Evolutionary conservation across 208 protist species (phyloP).

Genomic region (Crithidia expoeki): DNA sequence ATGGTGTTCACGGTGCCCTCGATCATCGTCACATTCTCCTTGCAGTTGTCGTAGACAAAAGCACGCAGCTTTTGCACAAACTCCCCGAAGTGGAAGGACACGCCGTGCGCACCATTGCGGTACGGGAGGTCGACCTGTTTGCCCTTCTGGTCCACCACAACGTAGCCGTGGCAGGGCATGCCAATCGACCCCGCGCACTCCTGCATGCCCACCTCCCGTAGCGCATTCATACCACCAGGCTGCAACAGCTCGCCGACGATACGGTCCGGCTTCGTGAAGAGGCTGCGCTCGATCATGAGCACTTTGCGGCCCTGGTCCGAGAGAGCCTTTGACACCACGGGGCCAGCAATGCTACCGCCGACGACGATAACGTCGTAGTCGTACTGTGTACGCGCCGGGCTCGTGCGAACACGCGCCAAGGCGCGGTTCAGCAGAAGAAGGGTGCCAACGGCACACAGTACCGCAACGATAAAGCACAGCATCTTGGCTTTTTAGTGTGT

Average conservation of each 20-base stretch:
- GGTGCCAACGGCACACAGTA: conserved; percentile 44
- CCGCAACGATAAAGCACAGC: conserved; percentile 43
- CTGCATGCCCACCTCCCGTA: conserved; percentile 90
- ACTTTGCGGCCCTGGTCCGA: conserved; percentile 87
- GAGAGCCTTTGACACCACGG: conserved; percentile 88
- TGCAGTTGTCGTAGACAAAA: conserved; percentile 70
- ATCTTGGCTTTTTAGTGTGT: conserved; percentile 23
- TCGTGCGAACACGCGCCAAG: conserved; percentile 47
- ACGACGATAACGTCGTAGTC: conserved; percentile 93
- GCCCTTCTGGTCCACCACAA: conserved; percentile 78
- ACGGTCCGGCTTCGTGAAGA: conserved; percentile 92
- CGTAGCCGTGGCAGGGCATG: conserved; percentile 86
- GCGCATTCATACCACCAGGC: conserved; percentile 89
- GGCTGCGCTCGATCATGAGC: conserved; percentile 87
- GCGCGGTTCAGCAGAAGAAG: conserved; percentile 64
- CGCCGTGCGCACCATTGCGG: conserved; percentile 51
- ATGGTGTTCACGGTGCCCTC: conserved; percentile 82
- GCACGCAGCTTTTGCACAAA: conserved; percentile 92
- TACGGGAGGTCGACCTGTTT: conserved; percentile 80
- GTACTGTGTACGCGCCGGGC: conserved; percentile 58
- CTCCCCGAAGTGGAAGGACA: conserved; percentile 94
- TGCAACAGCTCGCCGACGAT: conserved; percentile 97
- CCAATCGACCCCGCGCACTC: conserved; percentile 86
- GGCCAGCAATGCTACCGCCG: conserved; percentile 90
- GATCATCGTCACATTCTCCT: conserved; percentile 80